These are phyloP conservation scores for Vigna nakashimae DNA, from an alignment of 306 rosid genomes.

Conservation along the genomic window DNA sequence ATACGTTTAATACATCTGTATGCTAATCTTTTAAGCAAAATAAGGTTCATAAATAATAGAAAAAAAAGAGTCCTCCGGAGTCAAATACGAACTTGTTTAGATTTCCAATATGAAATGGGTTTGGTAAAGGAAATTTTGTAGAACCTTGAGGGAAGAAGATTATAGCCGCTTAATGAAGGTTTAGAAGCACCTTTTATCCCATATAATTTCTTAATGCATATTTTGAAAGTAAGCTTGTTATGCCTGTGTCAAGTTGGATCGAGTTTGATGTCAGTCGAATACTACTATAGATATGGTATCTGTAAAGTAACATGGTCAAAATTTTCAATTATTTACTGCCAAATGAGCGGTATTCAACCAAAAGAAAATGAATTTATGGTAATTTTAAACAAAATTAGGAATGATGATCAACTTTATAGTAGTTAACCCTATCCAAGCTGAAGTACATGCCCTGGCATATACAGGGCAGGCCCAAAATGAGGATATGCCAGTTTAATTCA, in stretches of 20 bases:
- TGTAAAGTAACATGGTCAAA: background rate
- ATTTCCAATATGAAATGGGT: background rate
- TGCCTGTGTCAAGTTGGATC: background rate
- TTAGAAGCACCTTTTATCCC: background rate
- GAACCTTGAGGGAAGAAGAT: too few species aligned
- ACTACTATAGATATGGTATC: background rate
- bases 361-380: background rate
- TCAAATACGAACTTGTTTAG: background rate
- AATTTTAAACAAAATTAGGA: background rate
- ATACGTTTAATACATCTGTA: too few species aligned
- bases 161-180: background rate
- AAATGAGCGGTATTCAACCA: background rate
- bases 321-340: background rate
- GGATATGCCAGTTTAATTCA: slow-evolving; percentile 10
- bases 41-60: background rate
- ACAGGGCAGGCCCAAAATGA: background rate
- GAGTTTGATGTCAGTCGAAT: background rate
- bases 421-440: background rate
- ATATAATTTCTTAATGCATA: background rate
- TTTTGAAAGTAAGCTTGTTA: background rate
- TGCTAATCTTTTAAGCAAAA: background rate
- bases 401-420: background rate
- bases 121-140: background rate
- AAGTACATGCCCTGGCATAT: background rate
- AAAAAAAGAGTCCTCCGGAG: background rate